Conservation (phyloP, 2,329 filamentous ascomycete genomes). For the Penicillium sp. region DNA sequence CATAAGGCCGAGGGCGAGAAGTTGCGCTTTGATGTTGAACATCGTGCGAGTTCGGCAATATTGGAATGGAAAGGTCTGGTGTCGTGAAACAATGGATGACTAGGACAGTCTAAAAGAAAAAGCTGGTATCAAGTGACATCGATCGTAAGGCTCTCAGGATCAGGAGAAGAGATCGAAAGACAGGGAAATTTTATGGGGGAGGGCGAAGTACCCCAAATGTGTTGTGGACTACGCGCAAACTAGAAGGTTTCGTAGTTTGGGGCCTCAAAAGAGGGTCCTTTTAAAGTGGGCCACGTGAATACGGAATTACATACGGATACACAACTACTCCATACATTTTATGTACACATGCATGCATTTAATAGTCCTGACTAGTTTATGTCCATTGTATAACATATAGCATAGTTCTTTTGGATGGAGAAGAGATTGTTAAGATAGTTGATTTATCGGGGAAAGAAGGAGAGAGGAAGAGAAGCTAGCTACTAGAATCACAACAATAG, state of each 20-base stretch:
- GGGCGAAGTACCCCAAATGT: too few species aligned
- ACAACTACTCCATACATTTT: background rate
- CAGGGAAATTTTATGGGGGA: background rate
- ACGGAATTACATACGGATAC: background rate
- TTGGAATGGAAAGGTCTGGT: background rate
- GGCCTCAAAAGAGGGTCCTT: background rate
- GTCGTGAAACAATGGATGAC: background rate
- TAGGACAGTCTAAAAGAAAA: background rate
- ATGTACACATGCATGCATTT: background rate
- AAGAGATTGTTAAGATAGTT: too few species aligned
- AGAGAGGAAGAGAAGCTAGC: too few species aligned
- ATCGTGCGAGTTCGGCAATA: background rate
- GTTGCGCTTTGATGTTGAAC: background rate
- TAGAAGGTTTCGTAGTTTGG: background rate
- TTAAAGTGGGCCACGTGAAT: background rate
- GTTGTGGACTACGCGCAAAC: background rate
- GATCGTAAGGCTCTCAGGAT: background rate
- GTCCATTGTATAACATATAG: background rate
- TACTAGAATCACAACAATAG: too few species aligned
- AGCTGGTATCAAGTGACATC: background rate
- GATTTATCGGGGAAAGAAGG: too few species aligned
- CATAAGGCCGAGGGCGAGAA: background rate
- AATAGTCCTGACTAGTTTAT: background rate
- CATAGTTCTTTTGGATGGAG: too few species aligned
- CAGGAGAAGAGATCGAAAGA: background rate